Conservation (phyloP, 2,329 filamentous ascomycete genomes). For the Arthrobotrys iridis region DNA sequence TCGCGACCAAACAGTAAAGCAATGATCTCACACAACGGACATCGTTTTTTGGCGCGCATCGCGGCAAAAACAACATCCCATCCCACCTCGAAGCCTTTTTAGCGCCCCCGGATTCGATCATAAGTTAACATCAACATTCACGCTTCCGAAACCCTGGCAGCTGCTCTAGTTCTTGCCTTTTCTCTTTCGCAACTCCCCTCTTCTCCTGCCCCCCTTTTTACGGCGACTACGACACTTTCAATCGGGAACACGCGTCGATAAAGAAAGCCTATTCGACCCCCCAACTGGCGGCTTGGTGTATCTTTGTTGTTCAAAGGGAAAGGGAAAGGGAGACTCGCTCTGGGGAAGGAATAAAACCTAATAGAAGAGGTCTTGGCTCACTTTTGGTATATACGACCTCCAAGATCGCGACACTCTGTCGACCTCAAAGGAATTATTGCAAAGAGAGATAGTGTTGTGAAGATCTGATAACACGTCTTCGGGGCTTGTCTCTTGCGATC, state of each 20-base stretch:
- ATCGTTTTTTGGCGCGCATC: conserved; percentile 53
- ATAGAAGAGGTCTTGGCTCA: conserved; percentile 16
- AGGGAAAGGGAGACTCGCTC: background rate
- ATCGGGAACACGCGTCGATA: conserved; percentile 38
- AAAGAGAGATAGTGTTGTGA: no score
- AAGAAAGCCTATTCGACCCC: background rate
- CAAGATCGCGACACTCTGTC: background rate
- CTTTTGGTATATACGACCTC: background rate
- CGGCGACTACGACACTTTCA: conserved; percentile 7
- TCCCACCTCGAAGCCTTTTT: conserved; percentile 32
- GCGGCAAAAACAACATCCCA: conserved; percentile 42
- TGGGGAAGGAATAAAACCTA: conserved; percentile 2
- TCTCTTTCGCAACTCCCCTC: background rate
- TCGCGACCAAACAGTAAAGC: conserved; percentile 26
- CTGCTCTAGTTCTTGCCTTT: background rate
- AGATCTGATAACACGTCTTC: no score
- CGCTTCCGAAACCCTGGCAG: background rate
- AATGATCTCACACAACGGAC: conserved; percentile 17
- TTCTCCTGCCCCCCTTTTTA: background rate
- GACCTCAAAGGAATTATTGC: no score
- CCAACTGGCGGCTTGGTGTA: background rate
- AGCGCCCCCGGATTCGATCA: conserved; percentile 18
- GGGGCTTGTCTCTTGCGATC: no score
- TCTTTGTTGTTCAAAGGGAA: conserved; percentile 15
- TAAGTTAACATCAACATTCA: conserved; percentile 1